A percentile compares a stretch with the other conserved stretches of the same genome.
These are phyloP conservation scores for Spergularia azorica DNA, from an alignment of 179 eudicot genomes.

Conservation along the genomic window DNA sequence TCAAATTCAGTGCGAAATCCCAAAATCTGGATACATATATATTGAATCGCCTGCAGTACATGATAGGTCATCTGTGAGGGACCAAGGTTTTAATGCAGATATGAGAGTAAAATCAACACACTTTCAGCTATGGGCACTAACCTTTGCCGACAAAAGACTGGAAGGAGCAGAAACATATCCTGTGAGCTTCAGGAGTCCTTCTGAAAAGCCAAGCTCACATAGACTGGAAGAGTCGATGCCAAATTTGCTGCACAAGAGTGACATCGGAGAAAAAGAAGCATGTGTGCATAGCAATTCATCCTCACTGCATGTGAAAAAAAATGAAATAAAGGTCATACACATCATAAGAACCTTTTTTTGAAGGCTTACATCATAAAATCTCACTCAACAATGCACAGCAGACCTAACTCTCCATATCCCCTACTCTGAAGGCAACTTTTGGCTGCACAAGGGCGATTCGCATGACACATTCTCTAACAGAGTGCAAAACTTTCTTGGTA, in stretches of 20 bases:
- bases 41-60: conserved; percentile 81
- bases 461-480: conserved; percentile 60
- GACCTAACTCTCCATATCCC: conserved; percentile 73
- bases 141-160: conserved; percentile 57
- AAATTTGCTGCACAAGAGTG: conserved; percentile 59
- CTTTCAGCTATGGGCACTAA: conserved; percentile 28
- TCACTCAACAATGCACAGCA: conserved; percentile 5
- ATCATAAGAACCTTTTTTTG: neutral
- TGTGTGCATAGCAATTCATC: conserved; percentile 66
- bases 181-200: conserved; percentile 62
- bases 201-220: conserved; percentile 56
- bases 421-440: conserved; percentile 59
- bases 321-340: conserved; percentile 18
- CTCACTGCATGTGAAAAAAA: conserved; percentile 52
- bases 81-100: conserved; percentile 15
- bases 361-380: conserved; percentile 2
- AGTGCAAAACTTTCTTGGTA: conserved; percentile 75
- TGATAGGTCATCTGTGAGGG: conserved; percentile 23
- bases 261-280: conserved; percentile 68
- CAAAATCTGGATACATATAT: conserved; percentile 75
- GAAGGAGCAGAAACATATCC: conserved; percentile 77
- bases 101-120: conserved; percentile 2
- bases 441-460: conserved; percentile 76
- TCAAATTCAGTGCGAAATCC: neutral
- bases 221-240: conserved; percentile 61